A percentile compares a stretch with the other conserved stretches of the same genome.
phyloP scores from a whole-genome alignment of 805 yeast genomes.

The Lachancea quebecensis region DNA sequence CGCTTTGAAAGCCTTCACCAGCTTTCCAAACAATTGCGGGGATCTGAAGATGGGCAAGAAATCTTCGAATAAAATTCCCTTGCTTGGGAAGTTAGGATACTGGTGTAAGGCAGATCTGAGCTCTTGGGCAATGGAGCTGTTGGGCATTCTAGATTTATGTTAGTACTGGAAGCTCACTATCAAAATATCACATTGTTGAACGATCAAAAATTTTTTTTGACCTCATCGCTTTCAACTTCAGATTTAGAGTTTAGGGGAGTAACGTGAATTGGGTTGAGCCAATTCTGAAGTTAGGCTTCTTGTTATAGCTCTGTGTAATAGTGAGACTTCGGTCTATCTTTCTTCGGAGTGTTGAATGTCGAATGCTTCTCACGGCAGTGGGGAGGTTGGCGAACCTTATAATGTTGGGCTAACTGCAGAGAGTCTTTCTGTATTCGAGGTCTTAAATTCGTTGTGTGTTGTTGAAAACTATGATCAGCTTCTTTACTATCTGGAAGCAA shows the following conservation, averaged over 20 bases:
- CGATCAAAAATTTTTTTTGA: not conserved
- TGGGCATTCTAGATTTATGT: constrained; percentile 18
- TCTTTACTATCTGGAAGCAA: constrained; percentile 32
- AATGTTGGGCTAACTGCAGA: constrained; percentile 22
- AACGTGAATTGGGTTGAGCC: too few species aligned
- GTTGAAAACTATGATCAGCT: constrained; percentile 33
- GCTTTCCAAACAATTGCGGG: constrained; percentile 73
- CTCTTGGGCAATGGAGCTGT: constrained; percentile 35
- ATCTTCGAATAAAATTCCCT: constrained; percentile 93
- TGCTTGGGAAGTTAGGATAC: constrained; percentile 89
- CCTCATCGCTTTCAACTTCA: not conserved
- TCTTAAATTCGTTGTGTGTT: constrained; percentile 25
- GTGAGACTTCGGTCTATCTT: too few species aligned
- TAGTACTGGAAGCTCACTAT: not conserved
- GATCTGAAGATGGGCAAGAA: constrained; percentile 87
- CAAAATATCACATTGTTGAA: not conserved
- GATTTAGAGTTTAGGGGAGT: too few species aligned
- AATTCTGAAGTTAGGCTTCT: too few species aligned
- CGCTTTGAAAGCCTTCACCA: constrained; percentile 70
- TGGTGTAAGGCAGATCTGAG: constrained; percentile 54
- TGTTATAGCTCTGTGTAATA: too few species aligned
- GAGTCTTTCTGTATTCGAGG: constrained; percentile 20
- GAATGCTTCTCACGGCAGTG: too few species aligned
- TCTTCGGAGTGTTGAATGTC: too few species aligned
- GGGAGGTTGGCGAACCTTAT: constrained; percentile 14